phyloP scores from a whole-genome alignment of 352 stramenopile genomes.

The Pythium sp. region DNA sequence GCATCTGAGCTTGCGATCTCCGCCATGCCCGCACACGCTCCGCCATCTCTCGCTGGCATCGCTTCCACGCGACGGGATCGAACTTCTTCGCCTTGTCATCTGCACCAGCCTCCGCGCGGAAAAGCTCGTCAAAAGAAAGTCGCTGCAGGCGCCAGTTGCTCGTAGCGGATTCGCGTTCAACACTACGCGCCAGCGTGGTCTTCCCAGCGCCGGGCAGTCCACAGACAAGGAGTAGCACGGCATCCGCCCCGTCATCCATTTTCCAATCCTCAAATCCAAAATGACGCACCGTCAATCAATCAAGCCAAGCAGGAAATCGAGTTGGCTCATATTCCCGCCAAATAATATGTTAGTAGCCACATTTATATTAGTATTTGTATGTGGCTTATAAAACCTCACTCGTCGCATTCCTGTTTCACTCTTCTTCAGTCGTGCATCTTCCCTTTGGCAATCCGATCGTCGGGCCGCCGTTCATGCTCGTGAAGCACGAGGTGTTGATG shows the following conservation, averaged over 20 bases:
- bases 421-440: not conserved
- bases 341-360: slow-evolving; percentile 6
- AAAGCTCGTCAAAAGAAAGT: slow-evolving; percentile 67
- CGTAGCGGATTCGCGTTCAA: not conserved
- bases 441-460: not conserved
- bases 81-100: slow-evolving; percentile 23
- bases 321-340: not conserved
- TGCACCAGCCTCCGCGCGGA: slow-evolving; percentile 7
- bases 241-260: not conserved
- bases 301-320: too few relatives aligned
- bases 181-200: slow-evolving; percentile 40
- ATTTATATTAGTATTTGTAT: not conserved
- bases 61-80: slow-evolving; percentile 52
- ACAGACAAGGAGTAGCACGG: slow-evolving; percentile 52
- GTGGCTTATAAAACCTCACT: not conserved
- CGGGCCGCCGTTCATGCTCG: not conserved
- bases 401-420: not conserved
- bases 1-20: slow-evolving; percentile 13
- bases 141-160: slow-evolving; percentile 21
- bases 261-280: not conserved
- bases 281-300: too few relatives aligned
- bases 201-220: slow-evolving; percentile 70
- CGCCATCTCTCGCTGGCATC: slow-evolving; percentile 46
- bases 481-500: slow-evolving; percentile 5
- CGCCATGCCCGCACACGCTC: slow-evolving; percentile 19